A percentile compares a stretch with the other conserved stretches of the same genome.
Conservation (phyloP, 176 grass and related monocot genomes). For the Phoenix roebelenii region DNA sequence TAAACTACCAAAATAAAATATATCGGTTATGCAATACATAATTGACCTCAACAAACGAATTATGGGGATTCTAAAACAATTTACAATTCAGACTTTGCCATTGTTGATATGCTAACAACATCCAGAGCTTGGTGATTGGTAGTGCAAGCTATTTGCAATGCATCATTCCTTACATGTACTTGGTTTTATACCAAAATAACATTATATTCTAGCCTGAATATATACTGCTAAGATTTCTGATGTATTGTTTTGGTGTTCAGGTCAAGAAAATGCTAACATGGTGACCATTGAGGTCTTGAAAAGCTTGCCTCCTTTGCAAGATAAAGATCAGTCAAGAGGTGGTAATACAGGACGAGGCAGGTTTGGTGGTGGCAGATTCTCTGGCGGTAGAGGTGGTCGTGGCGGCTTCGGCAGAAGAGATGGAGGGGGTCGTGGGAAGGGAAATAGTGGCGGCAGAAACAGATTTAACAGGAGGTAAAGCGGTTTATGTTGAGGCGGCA, state of each 20-base stretch:
- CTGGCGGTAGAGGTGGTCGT: conserved; percentile 29
- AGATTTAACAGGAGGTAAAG: conserved; percentile 60
- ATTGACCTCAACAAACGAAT: no score
- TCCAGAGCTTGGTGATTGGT: no score
- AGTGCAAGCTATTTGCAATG: no score
- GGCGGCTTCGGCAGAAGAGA: conserved; percentile 25
- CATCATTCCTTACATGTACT: no score
- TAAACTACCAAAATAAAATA: no score
- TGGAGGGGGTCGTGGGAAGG: conserved; percentile 26
- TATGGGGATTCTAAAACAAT: no score
- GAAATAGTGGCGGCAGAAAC: conserved; percentile 30
- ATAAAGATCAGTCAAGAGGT: conserved; percentile 37
- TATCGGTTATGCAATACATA: no score
- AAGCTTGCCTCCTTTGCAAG: conserved; percentile 71
- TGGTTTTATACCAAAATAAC: no score
- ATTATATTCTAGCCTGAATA: no score
- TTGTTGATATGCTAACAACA: no score
- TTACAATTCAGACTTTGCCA: no score
- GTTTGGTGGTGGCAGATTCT: conserved; percentile 27
- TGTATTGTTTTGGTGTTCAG: conserved; percentile 13
- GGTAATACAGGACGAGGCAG: conserved; percentile 27
- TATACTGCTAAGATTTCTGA: no score
- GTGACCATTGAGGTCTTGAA: conserved; percentile 65
- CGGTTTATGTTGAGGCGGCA: not conserved
- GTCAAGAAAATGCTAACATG: conserved; percentile 43